phyloP scores from a whole-genome alignment of 768 basidiomycete species.

The Postia placenta region DNA sequence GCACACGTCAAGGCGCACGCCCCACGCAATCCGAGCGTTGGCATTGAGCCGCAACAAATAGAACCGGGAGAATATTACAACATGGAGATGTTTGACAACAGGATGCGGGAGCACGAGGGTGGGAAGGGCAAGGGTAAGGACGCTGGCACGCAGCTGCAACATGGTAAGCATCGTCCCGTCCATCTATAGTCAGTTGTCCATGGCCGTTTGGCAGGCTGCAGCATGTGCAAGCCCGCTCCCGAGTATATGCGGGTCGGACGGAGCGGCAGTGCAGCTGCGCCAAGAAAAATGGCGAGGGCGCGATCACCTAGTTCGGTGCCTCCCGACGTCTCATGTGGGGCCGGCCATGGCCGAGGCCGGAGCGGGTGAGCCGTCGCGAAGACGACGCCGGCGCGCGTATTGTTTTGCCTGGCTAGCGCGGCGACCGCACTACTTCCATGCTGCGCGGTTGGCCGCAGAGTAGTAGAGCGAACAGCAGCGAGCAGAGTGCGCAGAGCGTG shows the following conservation, averaged over 20 bases:
- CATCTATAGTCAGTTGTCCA: not conserved
- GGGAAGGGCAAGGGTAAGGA: not conserved
- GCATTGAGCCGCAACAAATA: not conserved
- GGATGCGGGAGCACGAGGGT: not conserved
- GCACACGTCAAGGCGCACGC: not conserved
- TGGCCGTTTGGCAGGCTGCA: not conserved
- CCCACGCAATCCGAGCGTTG: not conserved
- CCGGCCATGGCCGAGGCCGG: not conserved
- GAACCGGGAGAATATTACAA: not conserved
- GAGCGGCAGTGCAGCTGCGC: too few species aligned
- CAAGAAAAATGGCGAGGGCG: too few species aligned
- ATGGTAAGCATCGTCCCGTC: not conserved
- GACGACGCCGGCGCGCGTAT: not conserved
- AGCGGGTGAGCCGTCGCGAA: not conserved
- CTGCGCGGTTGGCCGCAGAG: not conserved
- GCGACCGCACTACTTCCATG: not conserved
- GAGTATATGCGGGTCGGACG: not conserved
- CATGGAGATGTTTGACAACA: not conserved
- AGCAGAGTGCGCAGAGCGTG: too few species aligned
- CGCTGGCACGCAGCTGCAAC: not conserved
- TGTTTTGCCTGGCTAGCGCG: not conserved
- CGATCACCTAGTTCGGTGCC: not conserved
- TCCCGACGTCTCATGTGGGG: not conserved
- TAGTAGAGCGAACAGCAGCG: not conserved
- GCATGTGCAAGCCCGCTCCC: not conserved